Evolutionary conservation across 2,329 filamentous ascomycete species (phyloP), one percentile per base, ranked within the genome.

Genomic region (Alternaria sp.): DNA sequence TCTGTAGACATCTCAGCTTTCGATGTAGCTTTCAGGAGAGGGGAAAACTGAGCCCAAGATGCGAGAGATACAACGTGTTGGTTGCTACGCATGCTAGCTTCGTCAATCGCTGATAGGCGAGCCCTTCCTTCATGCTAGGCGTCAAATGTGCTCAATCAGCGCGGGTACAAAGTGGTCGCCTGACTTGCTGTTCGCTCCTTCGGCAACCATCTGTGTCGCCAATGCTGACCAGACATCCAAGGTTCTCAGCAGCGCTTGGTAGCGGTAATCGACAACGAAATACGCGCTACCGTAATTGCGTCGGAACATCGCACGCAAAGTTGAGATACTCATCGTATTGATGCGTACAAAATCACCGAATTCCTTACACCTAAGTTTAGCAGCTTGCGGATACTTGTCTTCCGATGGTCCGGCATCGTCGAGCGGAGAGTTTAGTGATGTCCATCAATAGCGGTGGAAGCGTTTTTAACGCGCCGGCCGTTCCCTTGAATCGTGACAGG

Each of bases 401-500:
- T 28, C 54, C 38, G 52, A 51, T 4, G 6, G 20, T 12, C 42
- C 51, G 54, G 28, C 14, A 51, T 41, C 34, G 30, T 38, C 41
- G 41, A 46, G 54, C 44, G 47, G 42, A 59, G 48, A 51, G 32
- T 59, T 65, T 52, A 54, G 60, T 59, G 46, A 61, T 44, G 39
- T 44, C 49, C 28, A 48, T 51, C 44, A 32, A 51, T 56, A 47
- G 61, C 57, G 55, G 63, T 48, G 61, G 49, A 30, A 28, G 38
- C 57, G 47, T 42, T 32, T 39, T 34, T 49, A 38, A 49, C 2
- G 20, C 30, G 32, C 24, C 53, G 39, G 46, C 32, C 22, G 46
- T 9, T 61, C 46, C 42, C 46, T 51, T 52, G 62, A 65, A 51
- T 68, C 59, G 61, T 59, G 49, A 8, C 57, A 18, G 7, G 57